Evolutionary conservation across 306 rosid species (phyloP), one percentile per base, ranked within the genome.

Genomic region (Rubus parviflorus): DNA sequence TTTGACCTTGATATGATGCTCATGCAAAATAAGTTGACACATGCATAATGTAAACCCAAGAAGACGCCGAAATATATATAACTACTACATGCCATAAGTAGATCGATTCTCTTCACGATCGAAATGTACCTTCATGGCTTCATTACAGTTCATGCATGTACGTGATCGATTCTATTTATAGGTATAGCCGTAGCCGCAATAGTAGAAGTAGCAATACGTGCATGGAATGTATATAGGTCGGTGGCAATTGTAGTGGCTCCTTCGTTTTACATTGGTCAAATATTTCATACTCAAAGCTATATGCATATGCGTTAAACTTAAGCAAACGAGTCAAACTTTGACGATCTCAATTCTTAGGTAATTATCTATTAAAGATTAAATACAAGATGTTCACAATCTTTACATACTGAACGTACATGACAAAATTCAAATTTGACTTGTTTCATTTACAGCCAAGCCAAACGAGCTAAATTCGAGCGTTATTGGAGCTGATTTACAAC

Each of bases 1-100:
- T 43, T 74, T 74, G 57, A 74, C 35, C 57, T 74, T 16, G 17
- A 7, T 25, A 16, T 54, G 52, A 23, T 68, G 30, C 76, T 72
- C 43, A 16, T 57, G 77, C 53, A 15, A 13, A 57, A 74, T 22
- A 58, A 41, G 8, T 30, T 17, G 40, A 16, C 15, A 40, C 23
- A 30, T 30, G 35, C 35, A 30, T 30, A 30, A 30, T 30, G 41
- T n/a, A 22, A 72, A 71, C 48, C 48, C 25, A 8, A 11, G 35
- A 46, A 51, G 16, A 54, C 42, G 16, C 35, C 35, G 35, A 30
- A 30, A 30, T 30, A 30, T 30, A 1, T 30, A 30, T 30, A 30
- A 30, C 35, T 30, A 30, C 35, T 22, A 46, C 41, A 35, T 35
- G 47, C 45, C 46, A 35, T 48, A 16, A 49, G 35, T 16, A 47